Base-by-base conservation (phyloP, 2,329 filamentous ascomycete genomes). In the Fusarium sambucinum region DNA sequence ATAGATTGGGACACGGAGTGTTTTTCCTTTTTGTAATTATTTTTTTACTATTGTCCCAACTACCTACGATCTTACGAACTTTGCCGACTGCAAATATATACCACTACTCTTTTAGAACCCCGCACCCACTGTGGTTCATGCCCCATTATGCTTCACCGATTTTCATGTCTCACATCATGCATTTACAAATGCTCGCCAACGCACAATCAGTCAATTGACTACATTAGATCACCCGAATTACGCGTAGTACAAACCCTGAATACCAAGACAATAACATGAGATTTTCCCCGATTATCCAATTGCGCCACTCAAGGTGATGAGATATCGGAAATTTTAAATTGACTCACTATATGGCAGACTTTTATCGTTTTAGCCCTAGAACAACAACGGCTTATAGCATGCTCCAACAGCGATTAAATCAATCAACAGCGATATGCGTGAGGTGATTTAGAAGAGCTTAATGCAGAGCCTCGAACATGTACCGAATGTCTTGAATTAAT, bases 41-140 rank as follows among this genome's bases (percentile, higher is more conserved):
- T 38, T 38, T 38, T 38, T 29, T 13, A 19, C 21, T 21, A 50
- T 29, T 19, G 21, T 51, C 11, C 47, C 47, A 40, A 51, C 33
- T 41, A 25, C 21, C 32, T 40, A 52, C 54, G 54, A 56, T 29
- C 27, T 56, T 32, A 52, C 35, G 54, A 56, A 23, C n/a, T 41
- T 45, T 37, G 2, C 13, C 9, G 7, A 33, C 13, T 41, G 14
- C n/a, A 51, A 27, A 35, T 21, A 52, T 17, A 56, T 56, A 55
- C 41, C 52, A 55, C 23, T 46, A 48, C 16, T n/a, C 30, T 16
- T 29, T 55, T 13, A 13, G 11, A 37, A 27, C 41, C 40, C 47
- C 32, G 32, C 47, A 27, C 23, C n/a, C n/a, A n/a, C n/a, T 21
- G 23, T 38, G 17, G 23, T 50, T 16, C 10, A 38, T 25, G 21